phyloP scores from a whole-genome alignment of 495 filamentous ascomycete species.

The Niebla homalea region DNA sequence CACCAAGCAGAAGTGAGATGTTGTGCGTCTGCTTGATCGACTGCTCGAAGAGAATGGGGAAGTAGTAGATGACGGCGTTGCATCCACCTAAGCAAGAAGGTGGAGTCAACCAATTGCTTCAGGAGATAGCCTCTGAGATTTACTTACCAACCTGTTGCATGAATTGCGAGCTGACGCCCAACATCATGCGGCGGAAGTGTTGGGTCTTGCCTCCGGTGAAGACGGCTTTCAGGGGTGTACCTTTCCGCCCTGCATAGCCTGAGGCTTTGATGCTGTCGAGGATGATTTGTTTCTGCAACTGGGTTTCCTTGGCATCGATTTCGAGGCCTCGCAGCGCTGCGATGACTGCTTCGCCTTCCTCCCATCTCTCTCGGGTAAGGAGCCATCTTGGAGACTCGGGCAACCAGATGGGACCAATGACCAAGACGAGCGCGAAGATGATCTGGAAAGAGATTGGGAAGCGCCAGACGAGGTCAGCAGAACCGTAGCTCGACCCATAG shows the following conservation, averaged over 20 bases:
- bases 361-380: slow-evolving; percentile 49
- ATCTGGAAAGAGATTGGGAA: slow-evolving; percentile 79
- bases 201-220: slow-evolving; percentile 13
- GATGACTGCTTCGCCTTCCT: slow-evolving; percentile 57
- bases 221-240: slow-evolving; percentile 38
- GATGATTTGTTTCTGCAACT: slow-evolving; percentile 48
- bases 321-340: slow-evolving; percentile 52
- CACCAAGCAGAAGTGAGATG: slow-evolving; percentile 57
- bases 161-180: slow-evolving; percentile 46
- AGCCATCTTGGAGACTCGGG: slow-evolving; percentile 72
- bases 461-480: slow-evolving; percentile 53
- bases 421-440: slow-evolving; percentile 55
- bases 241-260: slow-evolving; percentile 39
- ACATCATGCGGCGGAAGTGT: slow-evolving; percentile 26
- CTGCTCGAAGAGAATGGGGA: slow-evolving; percentile 59
- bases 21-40: slow-evolving; percentile 44
- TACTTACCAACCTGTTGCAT: slow-evolving; percentile 55
- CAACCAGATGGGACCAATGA: slow-evolving; percentile 48
- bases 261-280: slow-evolving; percentile 51
- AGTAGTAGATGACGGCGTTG: slow-evolving; percentile 79
- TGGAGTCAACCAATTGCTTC: too few relatives aligned
- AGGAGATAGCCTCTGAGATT: too few relatives aligned
- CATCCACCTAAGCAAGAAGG: slow-evolving; percentile 26
- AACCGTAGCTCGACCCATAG: slow-evolving; percentile 60
- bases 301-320: slow-evolving; percentile 42